Base-by-base conservation (phyloP, 441 rosid genomes). In the Erodium trifolium region DNA sequence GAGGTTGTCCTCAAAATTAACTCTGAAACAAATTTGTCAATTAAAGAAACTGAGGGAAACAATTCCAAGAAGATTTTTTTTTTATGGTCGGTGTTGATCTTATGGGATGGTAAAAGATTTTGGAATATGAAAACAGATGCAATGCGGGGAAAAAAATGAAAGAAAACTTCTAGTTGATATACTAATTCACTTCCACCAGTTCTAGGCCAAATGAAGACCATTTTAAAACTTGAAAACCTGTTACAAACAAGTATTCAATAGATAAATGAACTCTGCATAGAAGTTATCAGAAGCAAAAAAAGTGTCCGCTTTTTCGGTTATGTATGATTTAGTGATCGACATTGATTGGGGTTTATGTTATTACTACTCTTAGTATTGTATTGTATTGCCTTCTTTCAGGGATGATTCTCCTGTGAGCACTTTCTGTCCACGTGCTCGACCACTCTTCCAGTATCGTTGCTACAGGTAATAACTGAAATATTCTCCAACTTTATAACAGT, bases 371-470 rank as follows among this genome's bases (percentile, higher is more conserved):
- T 65, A 67, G 6, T 45, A 37, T 72, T 63, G 65, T 70, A 14
- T 71, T 73, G 67, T 63, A 67, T 71, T 72, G 68, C 64, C 72
- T 63, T 49, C 79, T 75, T 79, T 77, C 88, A 94, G 99, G 99
- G 96, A 90, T 73, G 92, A 92, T 75, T 82, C 95, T 80, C 86
- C 97, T 65, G 83, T 80, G 60, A 87, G 85, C 80, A 95, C 96
- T 73, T 92, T 89, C 69, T 93, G 96, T 45, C 98, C 96, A 67
- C 98, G 93, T 76, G 95, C 97, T 74, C 83, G 91, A 19, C 93
- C 73, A 34, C 96, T 95, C 66, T 95, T 95, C 83, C 99, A 92
- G 72, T 95, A 95, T 76, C 98, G 98, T 74, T 89, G 87, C 68
- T 95, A 95, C 82, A 92, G 99, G 99, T 90, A 79, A 65, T 67